phyloP scores from a whole-genome alignment of 208 protist genomes.

The Blastocrithidia nonstop region DNA sequence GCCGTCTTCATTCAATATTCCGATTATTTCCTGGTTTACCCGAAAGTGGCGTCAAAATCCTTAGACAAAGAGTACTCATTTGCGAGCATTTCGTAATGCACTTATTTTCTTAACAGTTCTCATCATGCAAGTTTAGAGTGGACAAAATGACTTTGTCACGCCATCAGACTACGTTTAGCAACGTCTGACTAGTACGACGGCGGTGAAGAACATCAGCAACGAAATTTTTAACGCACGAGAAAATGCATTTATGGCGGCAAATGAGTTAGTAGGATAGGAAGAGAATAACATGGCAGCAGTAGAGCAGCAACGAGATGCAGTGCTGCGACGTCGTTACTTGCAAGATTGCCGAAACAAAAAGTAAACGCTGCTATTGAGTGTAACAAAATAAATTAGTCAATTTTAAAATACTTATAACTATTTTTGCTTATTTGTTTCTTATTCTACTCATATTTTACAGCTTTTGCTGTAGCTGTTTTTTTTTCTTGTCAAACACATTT shows the following conservation, averaged over 20 bases:
- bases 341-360: slow-evolving; percentile 32
- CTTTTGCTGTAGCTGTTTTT: too few relatives aligned
- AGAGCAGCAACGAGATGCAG: slow-evolving; percentile 70
- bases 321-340: slow-evolving; percentile 60
- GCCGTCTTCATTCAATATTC: slow-evolving; percentile 25
- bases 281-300: slow-evolving; percentile 56
- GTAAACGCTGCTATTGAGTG: too few relatives aligned
- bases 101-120: slow-evolving; percentile 55
- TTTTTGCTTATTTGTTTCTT: neutral
- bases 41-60: slow-evolving; percentile 49
- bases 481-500: too few relatives aligned
- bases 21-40: slow-evolving; percentile 62
- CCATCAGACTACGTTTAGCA: slow-evolving; percentile 61
- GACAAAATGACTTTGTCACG: slow-evolving; percentile 16
- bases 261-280: slow-evolving; percentile 50
- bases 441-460: slow-evolving; percentile 1
- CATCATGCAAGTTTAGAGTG: slow-evolving; percentile 27
- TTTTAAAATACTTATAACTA: neutral
- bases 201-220: slow-evolving; percentile 26
- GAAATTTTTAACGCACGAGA: slow-evolving; percentile 48
- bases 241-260: slow-evolving; percentile 37
- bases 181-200: slow-evolving; percentile 31
- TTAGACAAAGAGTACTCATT: slow-evolving; percentile 29
- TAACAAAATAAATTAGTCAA: neutral
- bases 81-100: slow-evolving; percentile 38